phyloP scores from a whole-genome alignment of 2,329 filamentous ascomycete genomes.

The Microdochium paspali region DNA sequence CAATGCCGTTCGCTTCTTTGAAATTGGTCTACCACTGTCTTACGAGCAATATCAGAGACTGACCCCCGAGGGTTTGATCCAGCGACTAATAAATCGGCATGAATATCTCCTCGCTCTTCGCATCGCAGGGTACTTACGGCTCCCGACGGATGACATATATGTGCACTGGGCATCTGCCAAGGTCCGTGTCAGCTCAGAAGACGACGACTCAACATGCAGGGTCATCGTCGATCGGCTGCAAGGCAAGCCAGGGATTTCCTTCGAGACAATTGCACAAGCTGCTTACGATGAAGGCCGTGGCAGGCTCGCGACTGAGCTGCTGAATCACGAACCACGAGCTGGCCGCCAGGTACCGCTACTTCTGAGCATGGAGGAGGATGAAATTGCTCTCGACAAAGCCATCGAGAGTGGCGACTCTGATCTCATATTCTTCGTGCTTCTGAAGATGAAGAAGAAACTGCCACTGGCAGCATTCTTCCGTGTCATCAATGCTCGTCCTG shows the following conservation, averaged over 20 bases:
- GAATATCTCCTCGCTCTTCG: slow-evolving; percentile 87
- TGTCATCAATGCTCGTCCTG: slow-evolving; percentile 74
- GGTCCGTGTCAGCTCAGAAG: slow-evolving; percentile 72
- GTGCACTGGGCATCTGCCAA: slow-evolving; percentile 97
- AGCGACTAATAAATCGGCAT: slow-evolving; percentile 75
- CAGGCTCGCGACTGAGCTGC: slow-evolving; percentile 78
- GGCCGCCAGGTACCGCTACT: slow-evolving; percentile 94
- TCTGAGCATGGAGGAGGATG: slow-evolving; percentile 91
- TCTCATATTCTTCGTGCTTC: slow-evolving; percentile 78
- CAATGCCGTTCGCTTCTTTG: slow-evolving; percentile 86
- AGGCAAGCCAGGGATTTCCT: slow-evolving; percentile 87
- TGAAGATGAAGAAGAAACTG: slow-evolving; percentile 82
- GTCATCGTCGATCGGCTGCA: slow-evolving; percentile 79
- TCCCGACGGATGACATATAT: slow-evolving; percentile 84
- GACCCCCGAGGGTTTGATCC: slow-evolving; percentile 80
- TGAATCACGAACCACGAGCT: slow-evolving; percentile 89
- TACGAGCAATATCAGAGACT: slow-evolving; percentile 91
- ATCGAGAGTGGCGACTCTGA: slow-evolving; percentile 94
- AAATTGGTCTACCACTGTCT: slow-evolving; percentile 80
- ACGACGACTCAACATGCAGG: slow-evolving; percentile 80
- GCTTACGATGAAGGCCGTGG: slow-evolving; percentile 90
- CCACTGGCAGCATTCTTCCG: slow-evolving; percentile 89
- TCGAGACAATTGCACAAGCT: slow-evolving; percentile 84
- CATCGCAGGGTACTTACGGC: slow-evolving; percentile 75
- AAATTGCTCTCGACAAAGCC: slow-evolving; percentile 89